phyloP scores from a whole-genome alignment of 768 basidiomycete species.

The Cyclocybe aegerita region DNA sequence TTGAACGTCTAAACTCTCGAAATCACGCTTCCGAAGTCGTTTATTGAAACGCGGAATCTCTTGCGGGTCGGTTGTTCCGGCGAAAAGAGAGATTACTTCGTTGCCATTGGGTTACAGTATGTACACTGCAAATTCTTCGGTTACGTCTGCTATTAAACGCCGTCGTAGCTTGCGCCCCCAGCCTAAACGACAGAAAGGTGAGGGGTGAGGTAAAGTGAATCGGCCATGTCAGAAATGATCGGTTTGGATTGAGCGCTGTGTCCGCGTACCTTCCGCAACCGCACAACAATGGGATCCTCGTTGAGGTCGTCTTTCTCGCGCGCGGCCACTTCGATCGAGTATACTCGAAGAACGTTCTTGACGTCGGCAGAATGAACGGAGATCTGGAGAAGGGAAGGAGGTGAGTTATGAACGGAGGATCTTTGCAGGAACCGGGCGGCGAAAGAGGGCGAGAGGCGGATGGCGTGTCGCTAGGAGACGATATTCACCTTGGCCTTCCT shows the following conservation, averaged over 20 bases:
- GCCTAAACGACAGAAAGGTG: slow-evolving; percentile 45
- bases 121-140: slow-evolving; percentile 10
- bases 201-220: slow-evolving; percentile 15
- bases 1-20: neutral
- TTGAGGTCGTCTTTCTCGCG: slow-evolving; percentile 80
- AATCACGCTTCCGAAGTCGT: neutral
- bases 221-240: slow-evolving; percentile 7
- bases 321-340: slow-evolving; percentile 88
- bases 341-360: slow-evolving; percentile 74
- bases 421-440: slow-evolving; percentile 27
- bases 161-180: slow-evolving; percentile 88
- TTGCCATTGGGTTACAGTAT: slow-evolving; percentile 11
- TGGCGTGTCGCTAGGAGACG: slow-evolving; percentile 24
- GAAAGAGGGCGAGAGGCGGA: slow-evolving; percentile 6
- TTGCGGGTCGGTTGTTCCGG: no score
- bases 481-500: slow-evolving; percentile 80
- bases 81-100: slow-evolving; percentile 1
- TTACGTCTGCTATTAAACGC: slow-evolving; percentile 47
- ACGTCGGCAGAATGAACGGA: slow-evolving; percentile 91
- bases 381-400: slow-evolving; percentile 51
- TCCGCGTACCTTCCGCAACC: slow-evolving; percentile 74
- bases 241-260: slow-evolving; percentile 7
- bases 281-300: slow-evolving; percentile 81
- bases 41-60: neutral
- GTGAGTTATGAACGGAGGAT: slow-evolving; percentile 26